Conservation (phyloP, 139 green algal species). For the Chlamydomonas schloesseri region DNA sequence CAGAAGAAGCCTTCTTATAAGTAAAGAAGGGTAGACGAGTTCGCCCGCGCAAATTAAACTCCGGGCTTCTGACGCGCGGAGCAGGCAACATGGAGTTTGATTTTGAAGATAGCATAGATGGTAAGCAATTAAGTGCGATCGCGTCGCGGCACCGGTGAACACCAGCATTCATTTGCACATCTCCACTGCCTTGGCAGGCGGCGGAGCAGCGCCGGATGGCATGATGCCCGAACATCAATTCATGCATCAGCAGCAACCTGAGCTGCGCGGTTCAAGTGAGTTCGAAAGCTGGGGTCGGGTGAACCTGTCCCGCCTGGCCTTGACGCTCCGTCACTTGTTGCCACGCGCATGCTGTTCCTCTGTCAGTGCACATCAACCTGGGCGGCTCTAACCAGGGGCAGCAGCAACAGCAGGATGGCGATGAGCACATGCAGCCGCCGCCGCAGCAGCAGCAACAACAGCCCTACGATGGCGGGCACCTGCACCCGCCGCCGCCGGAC, state of each 20-base stretch:
- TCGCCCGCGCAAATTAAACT: too few relatives aligned
- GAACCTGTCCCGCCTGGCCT: too few relatives aligned
- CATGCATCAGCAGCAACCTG: neutral
- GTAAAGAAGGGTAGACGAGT: too few relatives aligned
- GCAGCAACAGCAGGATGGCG: neutral
- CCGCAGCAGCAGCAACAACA: neutral
- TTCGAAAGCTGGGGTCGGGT: too few relatives aligned
- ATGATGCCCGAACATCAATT: too few relatives aligned
- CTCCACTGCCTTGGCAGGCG: neutral
- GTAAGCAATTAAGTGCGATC: neutral
- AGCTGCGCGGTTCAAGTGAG: neutral
- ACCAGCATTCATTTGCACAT: neutral
- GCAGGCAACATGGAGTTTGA: neutral
- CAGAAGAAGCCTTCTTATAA: too few relatives aligned
- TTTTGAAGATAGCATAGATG: neutral
- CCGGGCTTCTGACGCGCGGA: too few relatives aligned
- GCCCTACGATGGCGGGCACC: neutral
- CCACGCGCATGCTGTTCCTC: too few relatives aligned
- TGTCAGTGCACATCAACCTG: neutral
- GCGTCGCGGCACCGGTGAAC: neutral
- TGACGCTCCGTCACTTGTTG: too few relatives aligned
- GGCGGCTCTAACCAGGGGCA: neutral
- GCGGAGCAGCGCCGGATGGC: too few relatives aligned
- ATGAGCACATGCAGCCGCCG: neutral
- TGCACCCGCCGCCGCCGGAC: neutral